phyloP scores from a whole-genome alignment of 192 early-diverging fungal genomes.

The Allomyces macrogynus region DNA sequence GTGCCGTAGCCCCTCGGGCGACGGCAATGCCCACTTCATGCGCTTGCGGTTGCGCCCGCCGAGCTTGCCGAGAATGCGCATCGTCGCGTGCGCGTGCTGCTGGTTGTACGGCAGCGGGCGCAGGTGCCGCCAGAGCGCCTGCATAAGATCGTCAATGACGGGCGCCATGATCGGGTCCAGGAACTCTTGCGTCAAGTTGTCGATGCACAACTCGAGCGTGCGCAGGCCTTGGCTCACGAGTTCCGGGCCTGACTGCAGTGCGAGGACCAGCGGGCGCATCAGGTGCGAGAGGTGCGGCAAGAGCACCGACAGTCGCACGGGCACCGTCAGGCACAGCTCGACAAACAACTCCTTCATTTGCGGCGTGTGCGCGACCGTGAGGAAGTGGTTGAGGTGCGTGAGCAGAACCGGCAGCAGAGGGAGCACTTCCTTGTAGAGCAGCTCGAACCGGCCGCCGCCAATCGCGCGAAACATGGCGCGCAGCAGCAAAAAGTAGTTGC shows the following conservation, averaged over 20 bases:
- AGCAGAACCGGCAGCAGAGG: slow-evolving; percentile 80
- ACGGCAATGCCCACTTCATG: not conserved
- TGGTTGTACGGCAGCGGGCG: slow-evolving; percentile 68
- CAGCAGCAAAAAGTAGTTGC: slow-evolving; percentile 82
- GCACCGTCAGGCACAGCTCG: slow-evolving; percentile 89
- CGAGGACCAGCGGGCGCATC: slow-evolving; percentile 90
- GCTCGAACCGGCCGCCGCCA: slow-evolving; percentile 87
- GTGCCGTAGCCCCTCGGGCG: slow-evolving; percentile 1
- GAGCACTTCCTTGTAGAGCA: slow-evolving; percentile 86
- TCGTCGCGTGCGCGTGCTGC: slow-evolving; percentile 59
- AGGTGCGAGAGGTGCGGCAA: slow-evolving; percentile 79
- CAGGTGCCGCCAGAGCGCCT: slow-evolving; percentile 78
- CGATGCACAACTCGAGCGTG: slow-evolving; percentile 92
- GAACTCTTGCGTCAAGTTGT: slow-evolving; percentile 92
- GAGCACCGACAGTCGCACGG: slow-evolving; percentile 79
- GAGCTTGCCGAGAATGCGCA: slow-evolving; percentile 87
- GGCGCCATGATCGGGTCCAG: slow-evolving; percentile 89
- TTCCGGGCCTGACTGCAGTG: slow-evolving; percentile 75
- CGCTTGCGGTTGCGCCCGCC: slow-evolving; percentile 78
- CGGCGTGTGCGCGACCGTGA: slow-evolving; percentile 57
- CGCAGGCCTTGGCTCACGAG: slow-evolving; percentile 87
- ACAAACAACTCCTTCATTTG: slow-evolving; percentile 91
- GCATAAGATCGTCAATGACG: slow-evolving; percentile 85
- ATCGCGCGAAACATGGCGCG: slow-evolving; percentile 71
- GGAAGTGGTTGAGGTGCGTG: slow-evolving; percentile 62